These are phyloP conservation scores for Crithidia expoeki DNA, from an alignment of 208 protist species.

Conservation along the genomic window DNA sequence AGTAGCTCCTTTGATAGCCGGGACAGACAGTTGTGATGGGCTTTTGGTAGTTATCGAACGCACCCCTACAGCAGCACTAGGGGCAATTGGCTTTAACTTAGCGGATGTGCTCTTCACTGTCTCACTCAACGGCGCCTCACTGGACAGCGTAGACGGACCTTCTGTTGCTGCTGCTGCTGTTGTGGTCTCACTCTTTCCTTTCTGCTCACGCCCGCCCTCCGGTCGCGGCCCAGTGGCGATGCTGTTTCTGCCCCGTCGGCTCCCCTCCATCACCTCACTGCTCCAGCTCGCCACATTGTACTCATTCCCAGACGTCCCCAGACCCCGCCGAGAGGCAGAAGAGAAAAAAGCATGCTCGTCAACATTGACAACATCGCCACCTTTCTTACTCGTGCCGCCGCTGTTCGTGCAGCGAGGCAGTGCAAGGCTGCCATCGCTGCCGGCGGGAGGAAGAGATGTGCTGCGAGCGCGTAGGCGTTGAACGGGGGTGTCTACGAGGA, in stretches of 20 bases:
- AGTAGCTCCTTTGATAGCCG: neutral
- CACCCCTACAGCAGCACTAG: too few species aligned
- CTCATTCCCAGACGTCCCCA: neutral
- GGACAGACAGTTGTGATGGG: neutral
- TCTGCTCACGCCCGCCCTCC: neutral
- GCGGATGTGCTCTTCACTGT: too few species aligned
- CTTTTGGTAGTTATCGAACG: too few species aligned
- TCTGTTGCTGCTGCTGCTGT: neutral
- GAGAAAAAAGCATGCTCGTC: constrained; percentile 26
- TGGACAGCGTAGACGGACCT: too few species aligned
- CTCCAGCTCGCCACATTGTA: neutral
- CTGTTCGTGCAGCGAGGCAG: neutral
- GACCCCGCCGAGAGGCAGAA: neutral
- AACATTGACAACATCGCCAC: too few species aligned
- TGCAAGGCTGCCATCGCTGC: constrained; percentile 13
- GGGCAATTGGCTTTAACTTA: too few species aligned
- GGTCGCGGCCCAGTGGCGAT: neutral
- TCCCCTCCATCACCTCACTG: neutral
- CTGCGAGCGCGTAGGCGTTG: constrained; percentile 7
- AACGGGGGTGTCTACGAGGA: neutral
- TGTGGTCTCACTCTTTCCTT: neutral
- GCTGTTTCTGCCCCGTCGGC: constrained; percentile 5
- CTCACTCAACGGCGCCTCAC: too few species aligned
- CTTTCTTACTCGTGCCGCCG: neutral
- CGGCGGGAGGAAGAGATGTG: constrained; percentile 16